Conservation (phyloP, 768 basidiomycete genomes). For the Psilocybe sp. region DNA sequence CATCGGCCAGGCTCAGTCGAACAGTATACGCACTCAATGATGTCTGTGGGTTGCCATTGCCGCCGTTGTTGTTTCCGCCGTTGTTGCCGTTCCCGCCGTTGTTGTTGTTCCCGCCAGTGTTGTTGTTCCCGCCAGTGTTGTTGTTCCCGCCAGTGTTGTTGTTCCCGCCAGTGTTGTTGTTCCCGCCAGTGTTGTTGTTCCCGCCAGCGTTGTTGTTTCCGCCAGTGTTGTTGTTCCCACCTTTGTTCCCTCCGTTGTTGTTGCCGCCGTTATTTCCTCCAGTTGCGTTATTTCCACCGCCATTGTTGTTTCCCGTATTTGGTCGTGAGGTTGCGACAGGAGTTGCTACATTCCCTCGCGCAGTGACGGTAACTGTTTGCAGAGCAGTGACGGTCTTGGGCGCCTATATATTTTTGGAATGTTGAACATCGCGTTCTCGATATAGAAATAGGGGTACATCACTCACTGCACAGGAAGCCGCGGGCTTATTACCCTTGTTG, state of each 20-base stretch:
- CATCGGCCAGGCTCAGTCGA: background rate
- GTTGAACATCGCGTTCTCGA: conserved; percentile 1
- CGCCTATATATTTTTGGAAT: conserved; percentile 14
- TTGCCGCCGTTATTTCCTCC: conserved; percentile 1
- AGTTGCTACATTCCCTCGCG: conserved; percentile 19
- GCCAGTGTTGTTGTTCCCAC: conserved; percentile 2
- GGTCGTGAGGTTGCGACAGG: background rate
- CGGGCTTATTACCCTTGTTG: background rate
- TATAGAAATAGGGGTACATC: background rate
- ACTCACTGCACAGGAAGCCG: conserved; percentile 21
- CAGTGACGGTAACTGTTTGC: conserved; percentile 35
- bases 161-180: background rate
- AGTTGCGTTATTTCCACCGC: background rate
- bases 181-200: background rate
- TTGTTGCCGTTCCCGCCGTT: conserved; percentile 8
- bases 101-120: background rate
- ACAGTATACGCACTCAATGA: conserved; percentile 32
- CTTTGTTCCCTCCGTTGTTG: conserved; percentile 4
- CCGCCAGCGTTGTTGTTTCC: conserved; percentile 2
- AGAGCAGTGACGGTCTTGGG: conserved; percentile 21
- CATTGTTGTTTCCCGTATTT: conserved; percentile 1
- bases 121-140: conserved; percentile 6
- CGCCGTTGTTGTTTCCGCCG: conserved; percentile 6
- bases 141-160: conserved; percentile 3
- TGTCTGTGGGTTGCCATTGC: conserved; percentile 37